Evolutionary conservation across 306 rosid genomes (phyloP), one percentile per base, ranked within the genome.

Genomic region (Alnus rubra): DNA sequence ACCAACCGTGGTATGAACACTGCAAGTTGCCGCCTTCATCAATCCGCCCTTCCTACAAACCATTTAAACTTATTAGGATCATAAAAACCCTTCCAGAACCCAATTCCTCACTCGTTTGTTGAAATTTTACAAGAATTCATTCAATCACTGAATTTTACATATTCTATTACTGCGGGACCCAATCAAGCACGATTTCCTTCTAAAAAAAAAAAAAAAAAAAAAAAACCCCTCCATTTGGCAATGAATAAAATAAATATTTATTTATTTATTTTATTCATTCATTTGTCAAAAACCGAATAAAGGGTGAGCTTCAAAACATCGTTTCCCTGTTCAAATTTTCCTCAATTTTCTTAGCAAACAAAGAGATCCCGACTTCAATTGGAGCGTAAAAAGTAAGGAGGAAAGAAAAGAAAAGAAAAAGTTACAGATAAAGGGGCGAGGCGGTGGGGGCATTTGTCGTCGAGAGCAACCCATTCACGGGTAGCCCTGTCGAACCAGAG

Each of bases 1-100:
- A 91, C 98, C 98, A 95, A 4, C 98, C 98, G 79, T 95, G 98
- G 83, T 92, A 95, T 42, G 98, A 95, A 82, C 98, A 95, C 86
- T 92, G 98, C 87, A 95, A 91, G 78, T 92, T 88, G 23, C 98
- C 98, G 2, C 74, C 88, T 79, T 92, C 98, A 88, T 95, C 98
- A 35, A 95, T 91, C 80, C 98, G 81, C 45, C 98, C 98, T 80
- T 95, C 98, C 98, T 95, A 77, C 86, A 75, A 76, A 84, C 69
- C 74, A 76, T 74, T 71, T 73, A 30, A 53, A 78, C 48, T 15
- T 73, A 60, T 72, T 74, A 70, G 42, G 18, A 76, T 51, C 31
- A 44, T 56, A 16, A 58, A 59, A 65, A 53, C 10, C 52, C 64
- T 52, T 52, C 39, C 42, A 15, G 16, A 64, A 64, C 2, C 48